Percentiles rank a stretch among this genome's conserved stretches.
Conservation (phyloP, 1,139 yeast species). For the Pichia sp. region DNA sequence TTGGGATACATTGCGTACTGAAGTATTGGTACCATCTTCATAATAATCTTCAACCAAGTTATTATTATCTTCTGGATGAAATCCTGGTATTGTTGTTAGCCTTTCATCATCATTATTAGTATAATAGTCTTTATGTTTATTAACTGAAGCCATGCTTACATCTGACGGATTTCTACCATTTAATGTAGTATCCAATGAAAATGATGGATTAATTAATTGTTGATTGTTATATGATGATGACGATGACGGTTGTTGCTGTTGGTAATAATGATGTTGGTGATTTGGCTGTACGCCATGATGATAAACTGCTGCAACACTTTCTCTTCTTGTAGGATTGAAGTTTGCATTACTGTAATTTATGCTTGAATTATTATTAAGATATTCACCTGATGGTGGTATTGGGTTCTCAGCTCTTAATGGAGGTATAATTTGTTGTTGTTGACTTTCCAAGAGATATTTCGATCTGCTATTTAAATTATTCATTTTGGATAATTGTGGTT, state of each 20-base stretch:
- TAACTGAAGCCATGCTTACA: conserved; percentile 12
- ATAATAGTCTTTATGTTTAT: background rate
- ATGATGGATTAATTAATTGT: background rate
- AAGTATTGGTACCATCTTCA: background rate
- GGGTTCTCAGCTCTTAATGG: conserved; percentile 39
- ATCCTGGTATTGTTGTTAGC: background rate
- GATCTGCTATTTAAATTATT: background rate
- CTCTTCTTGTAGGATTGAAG: conserved; percentile 32
- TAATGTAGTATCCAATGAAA: background rate
- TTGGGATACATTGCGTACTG: background rate
- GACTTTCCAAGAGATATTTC: conserved; percentile 8
- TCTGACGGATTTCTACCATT: conserved; percentile 12
- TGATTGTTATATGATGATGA: background rate
- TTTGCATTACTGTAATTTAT: conserved; percentile 31
- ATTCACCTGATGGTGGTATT: conserved; percentile 30
- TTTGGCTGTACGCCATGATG: conserved; percentile 2
- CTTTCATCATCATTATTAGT: background rate
- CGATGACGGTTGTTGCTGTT: background rate
- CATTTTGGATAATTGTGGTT: background rate
- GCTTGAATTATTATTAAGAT: background rate
- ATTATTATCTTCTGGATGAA: background rate
- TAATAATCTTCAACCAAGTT: background rate
- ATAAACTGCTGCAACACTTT: conserved; percentile 34
- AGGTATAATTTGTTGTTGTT: conserved; percentile 29
- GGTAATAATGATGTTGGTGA: background rate